Percentiles rank a stretch among this genome's conserved stretches.
Conservation (phyloP, 2,329 filamentous ascomycete species). For the Atkinsonella texensis region DNA sequence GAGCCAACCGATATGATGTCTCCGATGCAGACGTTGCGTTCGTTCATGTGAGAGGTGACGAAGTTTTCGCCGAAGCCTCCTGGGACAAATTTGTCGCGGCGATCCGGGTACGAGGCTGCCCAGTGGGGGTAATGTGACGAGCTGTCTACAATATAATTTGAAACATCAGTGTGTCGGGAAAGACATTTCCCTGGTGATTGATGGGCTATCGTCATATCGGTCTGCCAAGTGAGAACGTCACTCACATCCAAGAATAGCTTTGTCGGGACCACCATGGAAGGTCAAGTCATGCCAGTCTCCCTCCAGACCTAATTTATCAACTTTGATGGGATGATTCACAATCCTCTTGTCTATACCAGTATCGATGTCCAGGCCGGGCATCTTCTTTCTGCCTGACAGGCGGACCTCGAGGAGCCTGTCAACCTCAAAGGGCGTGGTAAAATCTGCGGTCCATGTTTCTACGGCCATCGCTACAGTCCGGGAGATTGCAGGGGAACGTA, state of each 20-base stretch:
- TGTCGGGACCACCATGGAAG: constrained; percentile 51
- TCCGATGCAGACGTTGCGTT: constrained; percentile 53
- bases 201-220: background rate
- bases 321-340: constrained; percentile 29
- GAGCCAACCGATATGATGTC: constrained; percentile 43
- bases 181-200: no score
- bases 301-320: constrained; percentile 38
- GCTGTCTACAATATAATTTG: constrained; percentile 34
- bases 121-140: constrained; percentile 45
- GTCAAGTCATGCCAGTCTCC: constrained; percentile 50
- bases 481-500: background rate
- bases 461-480: background rate
- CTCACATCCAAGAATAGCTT: constrained; percentile 48
- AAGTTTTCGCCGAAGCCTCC: constrained; percentile 57
- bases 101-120: constrained; percentile 38
- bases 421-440: constrained; percentile 28
- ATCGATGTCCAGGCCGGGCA: constrained; percentile 36
- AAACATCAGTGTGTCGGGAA: background rate
- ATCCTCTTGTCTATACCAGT: constrained; percentile 45
- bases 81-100: constrained; percentile 36
- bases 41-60: constrained; percentile 44
- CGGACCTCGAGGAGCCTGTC: constrained; percentile 46
- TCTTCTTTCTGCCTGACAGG: constrained; percentile 41
- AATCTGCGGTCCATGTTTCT: constrained; percentile 14
- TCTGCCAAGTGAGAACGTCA: constrained; percentile 3